Conservation (phyloP, 306 rosid genomes). For the Lotus japonicus region DNA sequence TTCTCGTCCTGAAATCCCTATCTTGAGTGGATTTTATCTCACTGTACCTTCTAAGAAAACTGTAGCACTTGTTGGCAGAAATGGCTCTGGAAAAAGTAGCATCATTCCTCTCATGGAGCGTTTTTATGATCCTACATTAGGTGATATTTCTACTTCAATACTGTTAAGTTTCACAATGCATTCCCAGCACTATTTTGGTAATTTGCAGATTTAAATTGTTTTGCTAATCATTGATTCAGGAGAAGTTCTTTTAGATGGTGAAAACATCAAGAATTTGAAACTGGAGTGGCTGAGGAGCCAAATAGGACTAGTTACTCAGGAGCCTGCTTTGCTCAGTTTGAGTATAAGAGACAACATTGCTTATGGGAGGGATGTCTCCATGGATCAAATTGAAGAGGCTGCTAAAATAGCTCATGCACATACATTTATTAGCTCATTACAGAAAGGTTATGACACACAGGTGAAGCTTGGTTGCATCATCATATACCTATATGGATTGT, state of each 20-base stretch:
- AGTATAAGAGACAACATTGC: constrained; percentile 97
- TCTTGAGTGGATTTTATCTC: constrained; percentile 92
- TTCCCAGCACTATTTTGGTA: constrained; percentile 8
- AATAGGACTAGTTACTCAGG: constrained; percentile 96
- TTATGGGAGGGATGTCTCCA: constrained; percentile 83
- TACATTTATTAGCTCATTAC: constrained; percentile 87
- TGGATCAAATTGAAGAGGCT: constrained; percentile 98
- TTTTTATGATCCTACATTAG: constrained; percentile 96
- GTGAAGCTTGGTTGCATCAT: constrained; percentile 37
- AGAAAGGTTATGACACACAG: constrained; percentile 82
- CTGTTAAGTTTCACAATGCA: constrained; percentile 12
- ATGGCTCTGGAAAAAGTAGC: constrained; percentile 98
- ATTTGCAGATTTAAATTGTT: constrained; percentile 19
- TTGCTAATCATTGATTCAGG: constrained; percentile 59
- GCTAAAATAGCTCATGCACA: constrained; percentile 98
- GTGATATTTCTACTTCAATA: constrained; percentile 28
- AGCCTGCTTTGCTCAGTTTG: constrained; percentile 96
- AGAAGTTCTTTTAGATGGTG: constrained; percentile 98
- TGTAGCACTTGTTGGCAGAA: constrained; percentile 97
- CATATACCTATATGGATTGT: not conserved
- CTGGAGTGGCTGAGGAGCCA: constrained; percentile 97
- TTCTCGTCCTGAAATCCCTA: constrained; percentile 98
- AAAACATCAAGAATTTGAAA: constrained; percentile 81
- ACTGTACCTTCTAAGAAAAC: constrained; percentile 94
- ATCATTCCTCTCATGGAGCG: constrained; percentile 99